These are phyloP conservation scores for Saussurea involucrata DNA, from an alignment of 129 eudicot genomes.

Conservation along the genomic window DNA sequence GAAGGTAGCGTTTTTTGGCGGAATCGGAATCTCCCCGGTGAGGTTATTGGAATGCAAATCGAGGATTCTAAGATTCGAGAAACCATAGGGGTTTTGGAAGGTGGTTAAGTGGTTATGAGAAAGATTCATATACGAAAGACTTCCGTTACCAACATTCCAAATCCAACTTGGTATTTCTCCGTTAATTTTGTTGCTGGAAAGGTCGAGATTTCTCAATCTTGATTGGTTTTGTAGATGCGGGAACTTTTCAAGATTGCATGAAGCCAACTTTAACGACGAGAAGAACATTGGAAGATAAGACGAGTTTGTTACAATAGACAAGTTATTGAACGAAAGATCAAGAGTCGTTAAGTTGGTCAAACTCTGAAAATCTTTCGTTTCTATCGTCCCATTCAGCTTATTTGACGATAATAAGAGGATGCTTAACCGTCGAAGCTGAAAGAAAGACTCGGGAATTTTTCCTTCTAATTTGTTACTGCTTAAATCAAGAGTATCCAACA, in stretches of 20 bases:
- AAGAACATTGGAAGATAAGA: slow-evolving; percentile 33
- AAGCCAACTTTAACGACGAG: slow-evolving; percentile 50
- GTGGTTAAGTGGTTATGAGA: slow-evolving; percentile 38
- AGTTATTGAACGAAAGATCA: slow-evolving; percentile 62
- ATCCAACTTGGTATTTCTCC: slow-evolving; percentile 73
- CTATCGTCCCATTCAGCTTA: slow-evolving; percentile 39
- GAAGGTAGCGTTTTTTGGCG: slow-evolving; percentile 33
- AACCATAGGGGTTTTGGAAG: slow-evolving; percentile 30
- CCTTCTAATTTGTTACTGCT: slow-evolving; percentile 45
- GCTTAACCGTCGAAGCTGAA: slow-evolving; percentile 36
- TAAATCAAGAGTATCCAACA: slow-evolving; percentile 51
- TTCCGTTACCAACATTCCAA: slow-evolving; percentile 39
- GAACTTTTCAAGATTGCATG: slow-evolving; percentile 46
- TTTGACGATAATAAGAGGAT: slow-evolving; percentile 52
- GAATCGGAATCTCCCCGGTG: slow-evolving; percentile 44
- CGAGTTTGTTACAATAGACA: slow-evolving; percentile 27
- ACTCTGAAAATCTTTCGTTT: slow-evolving; percentile 22
- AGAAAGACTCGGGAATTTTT: slow-evolving; percentile 32
- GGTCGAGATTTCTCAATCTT: slow-evolving; percentile 41
- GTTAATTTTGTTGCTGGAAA: slow-evolving; percentile 56
- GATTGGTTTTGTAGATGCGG: slow-evolving; percentile 53
- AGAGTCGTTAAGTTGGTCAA: slow-evolving; percentile 45
- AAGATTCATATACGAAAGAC: slow-evolving; percentile 40
- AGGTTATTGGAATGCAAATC: slow-evolving; percentile 58
- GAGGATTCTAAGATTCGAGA: slow-evolving; percentile 24